phyloP scores from a whole-genome alignment of 148 eudicot genomes.

The Gaultheria prostrata region DNA sequence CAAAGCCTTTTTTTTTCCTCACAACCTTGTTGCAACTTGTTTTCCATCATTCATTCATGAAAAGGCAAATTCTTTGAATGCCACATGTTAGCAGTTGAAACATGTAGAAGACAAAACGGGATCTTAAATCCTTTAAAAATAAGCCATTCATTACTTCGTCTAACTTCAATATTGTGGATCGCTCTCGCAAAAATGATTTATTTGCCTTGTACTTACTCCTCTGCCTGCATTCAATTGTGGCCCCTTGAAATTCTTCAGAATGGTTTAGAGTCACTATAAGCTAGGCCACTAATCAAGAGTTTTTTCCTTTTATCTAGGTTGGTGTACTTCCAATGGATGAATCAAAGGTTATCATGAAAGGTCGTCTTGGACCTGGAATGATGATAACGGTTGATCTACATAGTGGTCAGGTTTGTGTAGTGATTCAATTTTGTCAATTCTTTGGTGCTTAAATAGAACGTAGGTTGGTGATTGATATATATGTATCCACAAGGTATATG shows the following conservation, averaged over 20 bases:
- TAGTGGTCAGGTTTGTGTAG: conserved; percentile 83
- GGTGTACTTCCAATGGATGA: conserved; percentile 97
- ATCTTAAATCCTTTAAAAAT: not conserved
- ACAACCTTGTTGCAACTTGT: conserved; percentile 3
- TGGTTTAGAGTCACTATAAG: conserved; percentile 18
- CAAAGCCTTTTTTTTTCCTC: not conserved
- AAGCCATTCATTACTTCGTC: not conserved
- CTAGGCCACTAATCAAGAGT: conserved; percentile 32
- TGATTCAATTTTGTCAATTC: not conserved
- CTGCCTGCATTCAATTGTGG: not conserved
- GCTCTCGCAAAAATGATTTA: not conserved
- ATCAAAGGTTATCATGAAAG: conserved; percentile 91
- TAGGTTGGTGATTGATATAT: conserved; percentile 7
- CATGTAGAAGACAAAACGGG: not conserved
- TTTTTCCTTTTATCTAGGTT: conserved; percentile 56
- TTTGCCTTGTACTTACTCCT: not conserved
- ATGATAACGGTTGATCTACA: conserved; percentile 86
- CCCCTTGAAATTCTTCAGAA: not conserved
- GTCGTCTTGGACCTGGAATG: conserved; percentile 99
- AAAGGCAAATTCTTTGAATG: not conserved
- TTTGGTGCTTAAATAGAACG: not conserved
- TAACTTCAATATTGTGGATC: not conserved
- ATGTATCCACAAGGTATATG: not conserved
- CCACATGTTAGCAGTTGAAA: not conserved
- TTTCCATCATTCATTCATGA: not conserved